Percentiles rank a stretch among this genome's conserved stretches.
These are phyloP conservation scores for Apiospora sp. DNA, from an alignment of 2,329 filamentous ascomycete genomes.

Conservation along the genomic window DNA sequence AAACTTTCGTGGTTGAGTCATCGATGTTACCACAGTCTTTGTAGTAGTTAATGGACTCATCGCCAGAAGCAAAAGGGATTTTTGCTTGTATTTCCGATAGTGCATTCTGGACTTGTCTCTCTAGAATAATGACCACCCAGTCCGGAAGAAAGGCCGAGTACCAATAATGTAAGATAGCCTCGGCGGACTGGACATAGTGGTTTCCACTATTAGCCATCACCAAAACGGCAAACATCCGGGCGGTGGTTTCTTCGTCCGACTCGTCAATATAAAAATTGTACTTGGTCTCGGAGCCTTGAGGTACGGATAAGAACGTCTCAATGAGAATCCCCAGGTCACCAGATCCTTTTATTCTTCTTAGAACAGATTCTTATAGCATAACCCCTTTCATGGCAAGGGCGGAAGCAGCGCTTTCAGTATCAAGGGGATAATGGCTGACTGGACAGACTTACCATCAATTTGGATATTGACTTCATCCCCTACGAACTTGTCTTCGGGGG, in stretches of 20 bases:
- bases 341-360: not conserved
- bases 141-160: conserved; percentile 8
- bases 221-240: not conserved
- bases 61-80: not conserved
- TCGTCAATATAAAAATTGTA: not conserved
- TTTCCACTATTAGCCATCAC: not conserved
- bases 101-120: accelerated
- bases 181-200: not conserved
- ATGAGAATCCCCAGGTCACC: conserved; percentile 5
- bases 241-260: too few relatives aligned
- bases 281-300: not conserved
- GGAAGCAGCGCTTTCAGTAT: too few relatives aligned
- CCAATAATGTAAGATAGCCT: conserved; percentile 5
- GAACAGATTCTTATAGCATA: too few relatives aligned
- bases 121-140: not conserved
- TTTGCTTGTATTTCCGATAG: accelerated
- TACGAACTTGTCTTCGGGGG: not conserved
- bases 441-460: not conserved
- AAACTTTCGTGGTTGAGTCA: not conserved
- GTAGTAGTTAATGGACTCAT: too few relatives aligned
- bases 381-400: too few relatives aligned
- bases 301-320: not conserved
- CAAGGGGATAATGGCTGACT: too few relatives aligned
- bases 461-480: not conserved
- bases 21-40: too few relatives aligned